Base-by-base conservation (phyloP, 2,329 filamentous ascomycete species). In the Apiospora marii region DNA sequence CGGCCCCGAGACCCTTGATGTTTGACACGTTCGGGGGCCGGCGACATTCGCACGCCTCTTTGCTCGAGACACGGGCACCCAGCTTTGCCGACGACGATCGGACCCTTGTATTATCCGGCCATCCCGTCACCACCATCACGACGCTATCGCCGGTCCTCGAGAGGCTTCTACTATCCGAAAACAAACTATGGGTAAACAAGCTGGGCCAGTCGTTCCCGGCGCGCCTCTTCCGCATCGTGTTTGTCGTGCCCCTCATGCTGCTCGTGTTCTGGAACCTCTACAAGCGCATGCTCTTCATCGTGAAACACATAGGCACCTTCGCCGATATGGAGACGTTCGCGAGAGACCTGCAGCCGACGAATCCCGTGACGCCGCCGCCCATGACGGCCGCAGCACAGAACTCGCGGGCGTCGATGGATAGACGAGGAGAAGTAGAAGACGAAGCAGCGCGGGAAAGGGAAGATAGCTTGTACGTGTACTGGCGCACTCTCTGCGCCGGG, bases 21-120 rank as follows among this genome's bases (percentile, higher is more conserved):
- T 58, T 61, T 49, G 71, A 72, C 51, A 58, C 71, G 27, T 51
- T 72, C 14, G 71, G 71, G 13, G n/a, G 43, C n/a, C 67, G 46
- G 27, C 67, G 71, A 10, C 34, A 19, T 19, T 49, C 71, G 19
- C 67, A 67, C 30, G 71, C 71, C 61, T 44, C 61, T 19, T 4
- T 49, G 19, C 1, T 34, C 27, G 5, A 69, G 8, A 8, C n/a
- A 24, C 68, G 1, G 22, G 27, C 48, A 0, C 30, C 48, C 3
- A 27, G 4, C 10, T 69, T 69, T 10, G n/a, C 68, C 22, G 27
- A 53, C 48, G 13, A 27, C n/a, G 30, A 16, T 19, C 30, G 14
- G 34, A 53, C 16, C 7, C 46, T 69, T n/a, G 30, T 69, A 0
- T 7, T 69, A 10, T 69, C 68, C 2, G 68, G 68, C 30, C n/a